Base-by-base conservation (phyloP, 2,329 filamentous ascomycete species). In the Diaporthe humulicola region DNA sequence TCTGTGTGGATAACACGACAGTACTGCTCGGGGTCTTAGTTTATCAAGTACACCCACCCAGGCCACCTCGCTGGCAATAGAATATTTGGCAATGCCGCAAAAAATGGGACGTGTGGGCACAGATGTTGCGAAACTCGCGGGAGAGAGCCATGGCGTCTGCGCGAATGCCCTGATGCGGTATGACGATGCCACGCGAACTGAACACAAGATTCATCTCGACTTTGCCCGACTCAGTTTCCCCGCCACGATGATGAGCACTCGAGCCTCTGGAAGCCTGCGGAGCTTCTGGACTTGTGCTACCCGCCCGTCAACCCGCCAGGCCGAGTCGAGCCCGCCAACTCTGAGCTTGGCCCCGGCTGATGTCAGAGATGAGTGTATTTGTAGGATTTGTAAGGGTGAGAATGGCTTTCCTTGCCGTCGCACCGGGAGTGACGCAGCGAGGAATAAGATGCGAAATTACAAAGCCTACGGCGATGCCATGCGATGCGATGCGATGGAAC, bases 51-150 rank as follows among this genome's bases (percentile, higher is more conserved):
- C 38, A 57, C 52, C 70, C 45, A 54, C n/a, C n/a, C n/a, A n/a
- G n/a, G n/a, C n/a, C n/a, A n/a, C 42, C 42, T 19, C 30, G 30
- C 40, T 28, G 45, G 57, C 70, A 40, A 38, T 19, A 6, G 64
- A 36, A 28, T 25, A 30, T 38, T 4, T 67, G 45, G 2, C 45
- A 10, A n/a, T n/a, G 64, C 64, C 45, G 64, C 64, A n/a, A 38
- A 38, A 67, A 25, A 52, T 67, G 64, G 64, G 64, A 67, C 42
- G 42, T 45, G 45, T 38, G 64, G 64, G 48, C 64, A 67, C 64
- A 52, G 60, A 52, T 25, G 42, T 70, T 61, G 74, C 70, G 73
- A 57, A 64, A 15, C 38, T 61, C 66, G 73, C 57, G 56, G 52
- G 56, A 42, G 25, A 28, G 12, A 36, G 10, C 15, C 40, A 28